Base-by-base conservation (phyloP, 768 basidiomycete genomes). In the Holtermannia corniformis region DNA sequence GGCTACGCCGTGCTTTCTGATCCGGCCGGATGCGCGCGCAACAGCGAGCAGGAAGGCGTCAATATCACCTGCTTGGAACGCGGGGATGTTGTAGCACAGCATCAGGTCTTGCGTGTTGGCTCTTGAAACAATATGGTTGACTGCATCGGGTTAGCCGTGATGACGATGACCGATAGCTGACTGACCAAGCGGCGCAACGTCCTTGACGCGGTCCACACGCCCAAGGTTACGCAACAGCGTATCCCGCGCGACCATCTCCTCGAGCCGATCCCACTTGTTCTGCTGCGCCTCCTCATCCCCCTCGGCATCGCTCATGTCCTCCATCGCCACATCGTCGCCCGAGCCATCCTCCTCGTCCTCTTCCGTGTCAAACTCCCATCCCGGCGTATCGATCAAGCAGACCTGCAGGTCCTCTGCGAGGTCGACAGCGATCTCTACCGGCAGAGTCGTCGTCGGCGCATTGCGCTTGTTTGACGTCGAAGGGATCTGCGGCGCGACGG, bases 341-440 rank as follows among this genome's bases (percentile, higher is more conserved):
- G 75, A 61, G 11, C 54, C 32, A 21, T 59, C 65, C 5, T 61
- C 61, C 14, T 75, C 72, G 19, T 75, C 74, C 78, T 56, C 58
- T 12, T 64, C 63, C 25, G 65, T 59, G 40, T 71, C 68, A 50
- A 81, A 83, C 47, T 80, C 76, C 60, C 90, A 73, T n/a, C 91
- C 91, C 26, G 91, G 91, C 0, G 87, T 93, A 70, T 95, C 91
- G 61, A 91, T 81, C 51, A 92, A 62, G 27, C 79, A 79, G 58
- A 90, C 75, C 48, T 74, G 73, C 56, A 74, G 76, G 21, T 77
- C 78, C 10, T 75, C 76, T 75, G 67, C 47, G 78, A 78, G 2
- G 80, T 59, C 2, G 75, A 85, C 76, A 59, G 84, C 52, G 24
- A 64, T 82, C 59, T 83, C 83, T 3, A 84, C 78, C 26, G 80